These are phyloP conservation scores for Barnettozyma wickerhamii DNA, from an alignment of 805 yeast genomes.

Conservation along the genomic window DNA sequence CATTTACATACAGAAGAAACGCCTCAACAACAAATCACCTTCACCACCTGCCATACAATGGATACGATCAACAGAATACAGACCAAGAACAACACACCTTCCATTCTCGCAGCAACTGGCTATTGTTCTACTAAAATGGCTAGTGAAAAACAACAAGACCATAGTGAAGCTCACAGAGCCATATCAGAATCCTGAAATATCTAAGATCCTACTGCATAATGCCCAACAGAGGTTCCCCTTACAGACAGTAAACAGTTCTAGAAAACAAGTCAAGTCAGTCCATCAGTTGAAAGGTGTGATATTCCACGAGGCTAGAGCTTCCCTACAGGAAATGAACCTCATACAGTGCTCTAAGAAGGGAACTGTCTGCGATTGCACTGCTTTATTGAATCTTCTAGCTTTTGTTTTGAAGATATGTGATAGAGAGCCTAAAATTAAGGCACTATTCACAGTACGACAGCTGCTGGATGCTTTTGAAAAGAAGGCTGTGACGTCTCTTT, in stretches of 20 bases:
- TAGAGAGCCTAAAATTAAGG: too few species aligned
- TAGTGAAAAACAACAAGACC: conserved; percentile 9
- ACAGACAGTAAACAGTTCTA: conserved; percentile 11
- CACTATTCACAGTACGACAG: too few species aligned
- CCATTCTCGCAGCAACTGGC: conserved; percentile 11
- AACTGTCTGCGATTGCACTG: not conserved
- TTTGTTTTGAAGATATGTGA: not conserved
- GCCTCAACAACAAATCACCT: conserved; percentile 1
- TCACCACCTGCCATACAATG: conserved; percentile 10
- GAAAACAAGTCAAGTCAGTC: conserved; percentile 7
- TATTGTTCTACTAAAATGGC: conserved; percentile 22
- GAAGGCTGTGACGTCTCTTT: too few species aligned
- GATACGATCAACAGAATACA: conserved; percentile 6
- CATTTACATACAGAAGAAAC: conserved; percentile 16
- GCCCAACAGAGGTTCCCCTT: conserved; percentile 14
- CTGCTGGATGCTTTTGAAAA: too few species aligned
- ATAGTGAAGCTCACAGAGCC: conserved; percentile 19
- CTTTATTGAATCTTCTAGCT: not conserved
- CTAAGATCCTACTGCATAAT: conserved; percentile 13
- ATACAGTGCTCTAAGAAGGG: conserved; percentile 12
- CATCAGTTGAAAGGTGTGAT: conserved; percentile 18
- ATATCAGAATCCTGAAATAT: conserved; percentile 11
- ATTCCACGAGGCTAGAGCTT: conserved; percentile 26
- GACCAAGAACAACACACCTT: not conserved
- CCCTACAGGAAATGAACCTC: conserved; percentile 18